phyloP scores from a whole-genome alignment of 2,329 filamentous ascomycete genomes.

The Neurospora crassa region DNA sequence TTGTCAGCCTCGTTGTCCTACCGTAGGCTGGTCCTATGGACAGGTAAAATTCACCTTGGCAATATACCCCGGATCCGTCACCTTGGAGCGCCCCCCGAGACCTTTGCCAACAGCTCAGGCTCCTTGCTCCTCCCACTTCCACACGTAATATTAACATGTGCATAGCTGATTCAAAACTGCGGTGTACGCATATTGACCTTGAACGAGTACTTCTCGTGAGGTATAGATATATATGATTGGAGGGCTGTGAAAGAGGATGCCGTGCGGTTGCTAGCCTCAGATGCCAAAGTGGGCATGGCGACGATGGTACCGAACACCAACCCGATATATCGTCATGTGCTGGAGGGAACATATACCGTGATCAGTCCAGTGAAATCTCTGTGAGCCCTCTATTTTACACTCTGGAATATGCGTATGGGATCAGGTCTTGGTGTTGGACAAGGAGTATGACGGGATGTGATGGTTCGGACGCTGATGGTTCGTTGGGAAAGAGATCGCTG shows the following conservation, averaged over 20 bases:
- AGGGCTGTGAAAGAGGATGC: neutral
- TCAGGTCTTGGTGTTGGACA: neutral
- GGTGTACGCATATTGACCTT: neutral
- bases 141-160: slow-evolving; percentile 31
- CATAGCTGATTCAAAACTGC: slow-evolving; percentile 27
- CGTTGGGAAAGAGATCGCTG: neutral
- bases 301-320: neutral
- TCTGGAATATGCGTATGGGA: neutral
- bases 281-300: slow-evolving; percentile 10
- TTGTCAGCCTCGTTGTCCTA: neutral
- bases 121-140: slow-evolving; percentile 25
- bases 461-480: neutral
- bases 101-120: slow-evolving; percentile 24
- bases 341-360: neutral
- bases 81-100: slow-evolving; percentile 27
- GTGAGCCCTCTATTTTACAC: neutral
- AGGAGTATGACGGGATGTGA: neutral
- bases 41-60: slow-evolving; percentile 18
- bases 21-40: too few species aligned
- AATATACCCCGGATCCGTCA: slow-evolving; percentile 27
- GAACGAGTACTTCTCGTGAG: rapidly evolving
- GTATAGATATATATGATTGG: neutral
- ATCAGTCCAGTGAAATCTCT: neutral
- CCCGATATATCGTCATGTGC: slow-evolving; percentile 7
- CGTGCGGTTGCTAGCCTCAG: slow-evolving; percentile 1